Evolutionary conservation across 768 basidiomycete species (phyloP), one percentile per base, ranked within the genome.

Genomic region (Tephrocybe sp.): DNA sequence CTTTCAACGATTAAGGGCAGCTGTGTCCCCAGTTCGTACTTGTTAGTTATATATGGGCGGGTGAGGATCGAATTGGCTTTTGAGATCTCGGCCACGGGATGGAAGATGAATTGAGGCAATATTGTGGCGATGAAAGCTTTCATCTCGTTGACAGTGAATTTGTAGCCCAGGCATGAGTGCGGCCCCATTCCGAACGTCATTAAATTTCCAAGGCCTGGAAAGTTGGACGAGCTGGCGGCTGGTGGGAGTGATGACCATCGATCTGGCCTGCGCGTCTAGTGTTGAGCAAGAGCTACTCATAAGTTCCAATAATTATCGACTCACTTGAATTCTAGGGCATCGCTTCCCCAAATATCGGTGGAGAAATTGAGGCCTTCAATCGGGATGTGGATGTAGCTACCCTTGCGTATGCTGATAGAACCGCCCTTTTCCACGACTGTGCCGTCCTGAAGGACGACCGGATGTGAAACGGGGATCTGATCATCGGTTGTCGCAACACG

Each of bases 141-240:
- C 51, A 75, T 76, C 62, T 82, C 76, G 10, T 71, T 57, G 34
- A 79, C 61, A 15, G 74, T 70, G 57, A 81, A 79, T 43, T 72
- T 73, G 56, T 68, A 70, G 3, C 80, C 81, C 1, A 78, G 63
- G 57, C 81, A 82, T 3, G 78, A 73, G 39, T 75, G 72, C 11
- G 73, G 72, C 4, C 79, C 80, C 48, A 77, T 73, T 0, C 77
- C 75, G 58, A 83, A 83, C 5, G 79, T 75, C 79, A 81, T 76
- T 24, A 79, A 25, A 56, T 77, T 75, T 20, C 68, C 73, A 10
- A 81, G 59, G 18, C 80, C 82, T 8, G 78, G 80, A 40, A 75
- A 71, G 14, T 62, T 50, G 3, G 72, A 67, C 4, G 67, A 59
- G 15, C 65, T 66, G 10, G 71, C 73, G 4, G 57, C 50, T 1